Base-by-base conservation (phyloP, 108 stramenopile species). In the Fragilariopsis cylindrus region DNA sequence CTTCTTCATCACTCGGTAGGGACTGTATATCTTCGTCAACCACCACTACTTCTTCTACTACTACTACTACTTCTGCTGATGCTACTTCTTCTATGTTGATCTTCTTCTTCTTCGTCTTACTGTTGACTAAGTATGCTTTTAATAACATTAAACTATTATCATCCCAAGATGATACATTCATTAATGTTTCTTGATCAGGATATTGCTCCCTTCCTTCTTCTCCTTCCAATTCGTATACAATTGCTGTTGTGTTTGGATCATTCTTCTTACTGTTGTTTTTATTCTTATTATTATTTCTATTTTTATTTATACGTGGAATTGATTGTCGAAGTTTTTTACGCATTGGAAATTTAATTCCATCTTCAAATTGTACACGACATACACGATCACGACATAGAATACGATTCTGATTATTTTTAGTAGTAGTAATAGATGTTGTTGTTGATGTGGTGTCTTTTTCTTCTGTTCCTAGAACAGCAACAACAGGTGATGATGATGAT, bases 281-380 rank as follows among this genome's bases (percentile, higher is more conserved):
- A 19, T n/a, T n/a, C 4, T 2, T 18, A 1, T 7, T 19, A 0
- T 15, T 57, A 3, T 9, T 6, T 4, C 42, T 63, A 3, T 63
- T 41, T 41, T 47, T 63, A 3, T 63, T 41, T 4, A 63, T 63
- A 11, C 62, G 19, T 4, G 62, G 62, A 0, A 63, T 40, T 15
- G 62, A 12, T 12, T 63, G 62, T 15, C 62, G 4, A 12, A 63
- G 16, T 3, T 45, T 5, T 41, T 41, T 63, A 18, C 43, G 42
- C n/a, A 7, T n/a, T 4, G 62, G 62, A 40, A 30, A 63, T 44
- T 63, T 63, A 18, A 63, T 63, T 63, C 62, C 62, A 4, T 21
- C 43, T 43, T 63, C 9, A 44, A 63, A 63, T 41, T 2, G 62
- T 7, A 63, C 62, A 30, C 30, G 30, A 30, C 30, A 30, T 30